phyloP scores from a whole-genome alignment of 148 eudicot species.

The Fagopyrum tataricum region DNA sequence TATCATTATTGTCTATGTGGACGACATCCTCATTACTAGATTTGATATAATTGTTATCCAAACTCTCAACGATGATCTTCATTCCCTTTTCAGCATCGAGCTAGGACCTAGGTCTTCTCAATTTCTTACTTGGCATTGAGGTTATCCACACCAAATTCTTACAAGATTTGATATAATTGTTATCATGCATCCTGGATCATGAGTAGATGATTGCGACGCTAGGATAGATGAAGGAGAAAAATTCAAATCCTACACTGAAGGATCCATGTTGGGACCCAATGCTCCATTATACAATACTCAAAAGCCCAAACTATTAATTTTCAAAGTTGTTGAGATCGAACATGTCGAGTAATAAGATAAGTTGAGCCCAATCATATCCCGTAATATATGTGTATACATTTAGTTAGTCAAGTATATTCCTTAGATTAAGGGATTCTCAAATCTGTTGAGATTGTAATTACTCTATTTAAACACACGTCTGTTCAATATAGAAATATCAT shows the following conservation, averaged over 20 bases:
- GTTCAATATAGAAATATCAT: too few species aligned
- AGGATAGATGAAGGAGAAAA: slow-evolving; percentile 48
- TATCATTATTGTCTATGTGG: background rate
- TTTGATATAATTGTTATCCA: background rate
- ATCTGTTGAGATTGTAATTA: too few species aligned
- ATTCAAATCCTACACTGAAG: slow-evolving; percentile 40
- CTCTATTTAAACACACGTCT: too few species aligned
- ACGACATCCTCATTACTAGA: background rate
- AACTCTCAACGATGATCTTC: background rate
- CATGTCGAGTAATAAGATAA: too few species aligned
- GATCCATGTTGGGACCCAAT: slow-evolving; percentile 29
- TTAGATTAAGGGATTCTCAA: too few species aligned
- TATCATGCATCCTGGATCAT: too few species aligned
- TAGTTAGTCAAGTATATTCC: too few species aligned
- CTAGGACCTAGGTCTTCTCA: background rate
- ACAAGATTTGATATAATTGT: too few species aligned
- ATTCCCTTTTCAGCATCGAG: background rate
- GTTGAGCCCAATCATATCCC: too few species aligned
- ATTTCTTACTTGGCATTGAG: background rate
- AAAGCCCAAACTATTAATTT: slow-evolving; percentile 44
- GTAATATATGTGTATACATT: too few species aligned
- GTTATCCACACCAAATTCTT: too few species aligned
- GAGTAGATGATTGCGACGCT: slow-evolving; percentile 59
- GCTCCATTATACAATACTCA: slow-evolving; percentile 37
- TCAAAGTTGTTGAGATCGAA: slow-evolving; percentile 50